These are phyloP conservation scores for Leucocoprinus sp. DNA, from an alignment of 768 basidiomycete species.

Conservation along the genomic window DNA sequence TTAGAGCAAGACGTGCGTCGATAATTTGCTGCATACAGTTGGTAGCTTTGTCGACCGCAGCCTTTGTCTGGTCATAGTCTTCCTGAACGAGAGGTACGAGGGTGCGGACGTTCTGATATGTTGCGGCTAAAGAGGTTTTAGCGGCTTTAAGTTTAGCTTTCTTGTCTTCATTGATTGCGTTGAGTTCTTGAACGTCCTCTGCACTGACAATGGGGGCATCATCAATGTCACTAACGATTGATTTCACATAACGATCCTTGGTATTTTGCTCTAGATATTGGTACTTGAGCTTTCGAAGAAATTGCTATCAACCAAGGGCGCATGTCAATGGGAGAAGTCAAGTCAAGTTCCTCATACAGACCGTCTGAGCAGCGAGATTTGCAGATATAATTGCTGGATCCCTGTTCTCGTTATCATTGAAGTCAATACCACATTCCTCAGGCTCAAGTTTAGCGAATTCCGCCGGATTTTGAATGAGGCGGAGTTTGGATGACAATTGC, in stretches of 20 bases:
- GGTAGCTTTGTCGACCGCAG: conserved; percentile 44
- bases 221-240: conserved; percentile 77
- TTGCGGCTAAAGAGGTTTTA: conserved; percentile 55
- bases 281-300: conserved; percentile 77
- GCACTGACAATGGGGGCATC: conserved; percentile 76
- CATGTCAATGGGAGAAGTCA: not conserved
- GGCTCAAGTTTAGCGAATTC: conserved; percentile 30
- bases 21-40: conserved; percentile 68
- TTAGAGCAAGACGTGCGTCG: conserved; percentile 73
- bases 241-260: conserved; percentile 81
- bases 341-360: conserved; percentile 23
- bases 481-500: conserved; percentile 22
- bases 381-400: conserved; percentile 51
- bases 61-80: conserved; percentile 54
- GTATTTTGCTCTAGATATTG: conserved; percentile 87
- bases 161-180: conserved; percentile 54
- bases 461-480: conserved; percentile 27
- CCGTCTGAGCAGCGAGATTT: conserved; percentile 54
- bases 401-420: conserved; percentile 27
- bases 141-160: conserved; percentile 59
- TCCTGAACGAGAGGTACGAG: conserved; percentile 63
- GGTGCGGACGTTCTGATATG: conserved; percentile 51
- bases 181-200: conserved; percentile 67
- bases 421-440: conserved; percentile 27
- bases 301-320: conserved; percentile 36